A percentile compares a stretch with the other conserved stretches of the same genome.
These are phyloP conservation scores for Ceriops zippeliana DNA, from an alignment of 345 rosid species.

Conservation along the genomic window DNA sequence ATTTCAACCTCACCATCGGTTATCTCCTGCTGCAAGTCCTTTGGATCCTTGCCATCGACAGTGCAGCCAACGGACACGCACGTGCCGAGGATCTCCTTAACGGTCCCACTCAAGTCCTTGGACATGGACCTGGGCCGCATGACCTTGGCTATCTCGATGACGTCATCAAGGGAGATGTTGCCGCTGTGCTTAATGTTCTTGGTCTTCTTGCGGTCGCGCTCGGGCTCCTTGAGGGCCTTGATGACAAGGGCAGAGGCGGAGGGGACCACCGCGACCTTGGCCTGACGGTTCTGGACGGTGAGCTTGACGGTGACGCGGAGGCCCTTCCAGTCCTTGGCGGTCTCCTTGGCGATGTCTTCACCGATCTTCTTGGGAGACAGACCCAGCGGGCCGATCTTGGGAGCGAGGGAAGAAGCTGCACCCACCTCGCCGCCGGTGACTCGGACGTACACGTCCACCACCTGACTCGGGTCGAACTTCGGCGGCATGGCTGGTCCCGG, in stretches of 20 bases:
- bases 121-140: conserved; percentile 5
- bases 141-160: conserved; percentile 4
- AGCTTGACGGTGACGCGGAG: conserved; percentile 3
- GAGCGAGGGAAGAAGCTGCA: neutral
- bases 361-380: conserved; percentile 4
- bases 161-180: neutral
- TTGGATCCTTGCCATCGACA: neutral
- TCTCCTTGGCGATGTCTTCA: conserved; percentile 2
- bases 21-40: conserved; percentile 6
- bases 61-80: conserved; percentile 2
- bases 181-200: conserved; percentile 4
- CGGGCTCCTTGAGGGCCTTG: conserved; percentile 2
- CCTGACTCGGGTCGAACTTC: conserved; percentile 6
- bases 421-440: conserved; percentile 4
- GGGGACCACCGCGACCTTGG: neutral
- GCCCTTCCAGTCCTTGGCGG: conserved; percentile 4
- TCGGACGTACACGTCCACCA: conserved; percentile 1
- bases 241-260: neutral
- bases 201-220: conserved; percentile 7
- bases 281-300: conserved; percentile 6
- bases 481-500: neutral
- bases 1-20: neutral
- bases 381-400: conserved; percentile 5
- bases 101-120: neutral
- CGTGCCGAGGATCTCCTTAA: conserved; percentile 2